Conservation (phyloP, 768 basidiomycete genomes). For the Boletus coccyginus region DNA sequence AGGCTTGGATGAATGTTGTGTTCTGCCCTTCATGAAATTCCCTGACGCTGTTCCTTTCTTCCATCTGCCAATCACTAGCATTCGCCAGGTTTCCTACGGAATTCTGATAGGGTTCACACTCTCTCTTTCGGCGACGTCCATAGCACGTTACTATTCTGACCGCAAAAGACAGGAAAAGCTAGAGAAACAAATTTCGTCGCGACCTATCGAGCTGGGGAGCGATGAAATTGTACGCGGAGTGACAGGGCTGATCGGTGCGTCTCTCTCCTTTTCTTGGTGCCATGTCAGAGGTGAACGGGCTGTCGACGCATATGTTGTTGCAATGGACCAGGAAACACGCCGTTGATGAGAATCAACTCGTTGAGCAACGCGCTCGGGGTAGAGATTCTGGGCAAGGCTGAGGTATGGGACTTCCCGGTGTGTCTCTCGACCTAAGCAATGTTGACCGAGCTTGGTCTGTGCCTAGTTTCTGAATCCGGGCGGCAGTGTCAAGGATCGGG, state of each 20-base stretch:
- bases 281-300: neutral
- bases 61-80: slow-evolving; percentile 20
- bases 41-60: slow-evolving; percentile 17
- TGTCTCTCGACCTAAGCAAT: neutral
- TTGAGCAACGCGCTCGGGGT: slow-evolving; percentile 88
- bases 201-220: slow-evolving; percentile 69
- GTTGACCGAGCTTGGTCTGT: slow-evolving; percentile 46
- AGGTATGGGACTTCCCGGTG: slow-evolving; percentile 49
- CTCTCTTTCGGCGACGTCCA: slow-evolving; percentile 67
- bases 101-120: slow-evolving; percentile 74
- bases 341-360: slow-evolving; percentile 86
- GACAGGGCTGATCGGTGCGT: slow-evolving; percentile 78
- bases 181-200: slow-evolving; percentile 33
- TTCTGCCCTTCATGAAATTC: slow-evolving; percentile 8
- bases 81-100: slow-evolving; percentile 44
- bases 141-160: slow-evolving; percentile 51
- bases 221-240: slow-evolving; percentile 82
- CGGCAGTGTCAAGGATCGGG: slow-evolving; percentile 96
- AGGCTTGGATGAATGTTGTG: neutral
- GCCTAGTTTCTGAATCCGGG: slow-evolving; percentile 91
- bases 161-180: slow-evolving; percentile 43
- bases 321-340: slow-evolving; percentile 76
- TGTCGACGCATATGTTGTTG: neutral
- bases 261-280: neutral
- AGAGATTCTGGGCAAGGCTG: slow-evolving; percentile 94